These are phyloP conservation scores for Trametes maxima DNA, from an alignment of 768 basidiomycete species.

Conservation along the genomic window DNA sequence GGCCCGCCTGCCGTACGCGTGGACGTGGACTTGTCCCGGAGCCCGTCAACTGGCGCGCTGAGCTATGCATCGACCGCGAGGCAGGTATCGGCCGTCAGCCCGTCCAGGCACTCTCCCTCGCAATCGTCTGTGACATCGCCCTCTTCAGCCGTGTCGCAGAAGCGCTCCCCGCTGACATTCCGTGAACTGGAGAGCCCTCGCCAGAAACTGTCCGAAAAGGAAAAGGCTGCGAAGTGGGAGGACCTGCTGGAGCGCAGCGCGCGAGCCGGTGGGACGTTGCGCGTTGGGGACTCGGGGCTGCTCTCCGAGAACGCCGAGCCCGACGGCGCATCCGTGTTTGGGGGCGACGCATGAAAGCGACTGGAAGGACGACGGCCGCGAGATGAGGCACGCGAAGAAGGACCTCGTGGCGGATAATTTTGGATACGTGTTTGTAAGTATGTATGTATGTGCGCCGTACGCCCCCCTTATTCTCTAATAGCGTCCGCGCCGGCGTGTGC, in stretches of 20 bases:
- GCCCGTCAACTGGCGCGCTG: conserved; percentile 26
- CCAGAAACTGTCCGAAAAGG: conserved; percentile 57
- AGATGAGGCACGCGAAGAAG: not conserved
- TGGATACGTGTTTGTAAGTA: not conserved
- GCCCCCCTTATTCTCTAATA: not conserved
- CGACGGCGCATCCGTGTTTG: conserved; percentile 1
- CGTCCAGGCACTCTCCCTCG: conserved; percentile 20
- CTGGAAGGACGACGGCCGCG: not conserved
- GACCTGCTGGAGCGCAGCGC: conserved; percentile 67
- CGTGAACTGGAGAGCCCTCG: conserved; percentile 46
- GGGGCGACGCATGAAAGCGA: not conserved
- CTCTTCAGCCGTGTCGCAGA: conserved; percentile 18
- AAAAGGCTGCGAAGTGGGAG: conserved; percentile 75
- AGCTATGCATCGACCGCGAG: conserved; percentile 36
- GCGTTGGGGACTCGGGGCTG: conserved; percentile 49
- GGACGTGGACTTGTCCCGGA: conserved; percentile 15
- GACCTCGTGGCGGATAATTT: not conserved
- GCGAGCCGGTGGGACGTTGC: conserved; percentile 73
- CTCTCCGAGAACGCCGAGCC: conserved; percentile 41
- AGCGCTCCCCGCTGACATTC: conserved; percentile 45
- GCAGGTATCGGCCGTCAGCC: conserved; percentile 2
- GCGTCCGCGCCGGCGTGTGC: not conserved
- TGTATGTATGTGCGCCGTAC: not conserved
- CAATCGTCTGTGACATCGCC: conserved; percentile 24
- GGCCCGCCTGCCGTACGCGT: conserved; percentile 19